These are phyloP conservation scores for Brasilioporus rufonigricans DNA, from an alignment of 768 basidiomycete species.

Conservation along the genomic window DNA sequence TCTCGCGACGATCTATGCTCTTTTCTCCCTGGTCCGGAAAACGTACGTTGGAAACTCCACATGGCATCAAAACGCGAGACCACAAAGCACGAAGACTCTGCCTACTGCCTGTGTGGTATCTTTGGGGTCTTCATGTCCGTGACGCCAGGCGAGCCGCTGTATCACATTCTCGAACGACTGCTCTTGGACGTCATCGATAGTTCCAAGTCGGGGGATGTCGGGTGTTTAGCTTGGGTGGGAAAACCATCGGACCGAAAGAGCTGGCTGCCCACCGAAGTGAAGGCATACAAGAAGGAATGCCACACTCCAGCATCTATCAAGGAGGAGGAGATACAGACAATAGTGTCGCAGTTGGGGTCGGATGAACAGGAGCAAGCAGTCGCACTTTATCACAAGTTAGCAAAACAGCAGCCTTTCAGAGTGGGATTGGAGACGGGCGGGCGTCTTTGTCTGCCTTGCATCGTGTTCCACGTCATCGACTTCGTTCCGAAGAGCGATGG, in stretches of 20 bases:
- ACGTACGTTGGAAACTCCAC: slow-evolving; percentile 5
- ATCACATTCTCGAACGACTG: slow-evolving; percentile 2
- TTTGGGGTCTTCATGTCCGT: not conserved
- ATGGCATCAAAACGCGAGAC: slow-evolving; percentile 6
- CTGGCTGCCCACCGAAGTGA: not conserved
- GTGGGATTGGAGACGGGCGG: not conserved
- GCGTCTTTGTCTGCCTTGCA: not conserved
- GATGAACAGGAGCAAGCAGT: not conserved
- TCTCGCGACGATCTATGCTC: not conserved
- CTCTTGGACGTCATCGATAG: slow-evolving; percentile 1
- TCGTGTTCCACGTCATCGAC: not conserved
- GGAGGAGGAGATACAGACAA: not conserved
- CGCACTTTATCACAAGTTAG: not conserved
- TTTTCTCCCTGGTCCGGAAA: not conserved
- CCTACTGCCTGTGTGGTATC: slow-evolving; percentile 5
- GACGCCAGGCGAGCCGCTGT: not conserved
- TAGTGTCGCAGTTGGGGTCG: not conserved
- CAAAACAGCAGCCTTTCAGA: not conserved
- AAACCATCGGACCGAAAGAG: not conserved
- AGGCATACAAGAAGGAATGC: not conserved
- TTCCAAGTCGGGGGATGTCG: slow-evolving; percentile 4
- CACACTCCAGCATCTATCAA: not conserved
- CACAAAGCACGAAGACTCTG: not conserved
- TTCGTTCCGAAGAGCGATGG: not conserved
- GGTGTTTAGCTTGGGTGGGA: slow-evolving; percentile 2